A percentile compares a stretch with the other conserved stretches of the same genome.
Conservation (phyloP, 345 rosid species). For the Hibiscus mutabilis region DNA sequence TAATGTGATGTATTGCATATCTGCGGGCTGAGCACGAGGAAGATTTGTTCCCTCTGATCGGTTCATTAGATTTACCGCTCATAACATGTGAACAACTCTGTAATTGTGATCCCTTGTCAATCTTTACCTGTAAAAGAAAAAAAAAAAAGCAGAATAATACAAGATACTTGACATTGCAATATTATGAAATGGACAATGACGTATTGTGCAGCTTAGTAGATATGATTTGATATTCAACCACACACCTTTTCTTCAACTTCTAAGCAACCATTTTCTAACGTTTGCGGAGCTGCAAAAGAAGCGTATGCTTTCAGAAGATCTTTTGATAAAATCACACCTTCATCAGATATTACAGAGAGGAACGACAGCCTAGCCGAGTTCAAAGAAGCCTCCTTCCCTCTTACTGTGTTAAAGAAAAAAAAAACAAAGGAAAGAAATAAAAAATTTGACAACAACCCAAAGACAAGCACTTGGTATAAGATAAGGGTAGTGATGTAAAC, state of each 20-base stretch:
- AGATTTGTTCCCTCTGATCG: not conserved
- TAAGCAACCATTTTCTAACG: conserved; percentile 28
- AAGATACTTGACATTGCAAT: not conserved
- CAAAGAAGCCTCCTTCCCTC: conserved; percentile 37
- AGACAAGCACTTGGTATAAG: not conserved
- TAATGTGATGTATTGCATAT: conserved; percentile 27
- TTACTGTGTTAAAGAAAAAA: conserved; percentile 26
- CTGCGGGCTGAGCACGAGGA: conserved; percentile 13
- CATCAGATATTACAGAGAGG: conserved; percentile 38
- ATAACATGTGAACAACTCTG: conserved; percentile 5
- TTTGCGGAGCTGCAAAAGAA: conserved; percentile 29
- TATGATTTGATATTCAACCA: not conserved
- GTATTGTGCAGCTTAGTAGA: not conserved
- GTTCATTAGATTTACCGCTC: conserved; percentile 6
- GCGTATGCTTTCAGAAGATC: conserved; percentile 27
- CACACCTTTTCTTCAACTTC: conserved; percentile 37
- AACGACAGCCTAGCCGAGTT: conserved; percentile 35
- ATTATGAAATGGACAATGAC: too few species aligned
- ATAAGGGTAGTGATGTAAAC: not conserved
- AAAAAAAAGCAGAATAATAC: conserved; percentile 10
- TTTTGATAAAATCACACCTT: conserved; percentile 21
- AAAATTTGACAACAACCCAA: not conserved
- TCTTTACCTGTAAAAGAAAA: conserved; percentile 26
- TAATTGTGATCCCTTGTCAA: conserved; percentile 24
- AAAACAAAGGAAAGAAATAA: not conserved